Evolutionary conservation across 2,329 filamentous ascomycete genomes (phyloP), one percentile per base, ranked within the genome.

Genomic region (Pseudogymnoascus sp.): DNA sequence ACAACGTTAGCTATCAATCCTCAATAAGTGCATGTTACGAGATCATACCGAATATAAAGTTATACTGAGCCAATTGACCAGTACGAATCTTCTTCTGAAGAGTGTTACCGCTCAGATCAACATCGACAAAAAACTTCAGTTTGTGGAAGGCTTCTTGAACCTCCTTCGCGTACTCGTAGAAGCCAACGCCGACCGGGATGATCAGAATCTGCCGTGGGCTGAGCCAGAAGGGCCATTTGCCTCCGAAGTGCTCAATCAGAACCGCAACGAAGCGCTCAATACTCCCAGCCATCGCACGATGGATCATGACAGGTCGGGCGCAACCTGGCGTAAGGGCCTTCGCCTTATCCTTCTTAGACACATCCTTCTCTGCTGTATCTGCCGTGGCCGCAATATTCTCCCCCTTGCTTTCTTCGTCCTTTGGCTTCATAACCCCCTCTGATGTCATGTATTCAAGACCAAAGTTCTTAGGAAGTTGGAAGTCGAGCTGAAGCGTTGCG

Each of bases 401-500:
- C 16, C 39, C 64, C 68, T 21, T n/a, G 14, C 19, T 69, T n/a
- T 68, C 69, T 62, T 73, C 71, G 25, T 72, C 70, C 67, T 76
- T 76, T n/a, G 73, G 67, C 65, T 77, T 77, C 13, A 73, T 78
- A 68, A 82, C 81, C 63, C 79, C 76, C 73, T 92, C 89, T 41
- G 88, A 86, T 8, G 89, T 92, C 79, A 90, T 87, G 75, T 92
- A 96, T 75, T 93, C 89, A 43, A 97, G 84, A 73, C 90, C 90
- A 78, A 97, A 97, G 76, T 92, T 92, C 71, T 89, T 81, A 1
- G 89, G 89, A 19, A 90, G 84, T 74, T 96, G 90, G 80, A 96
- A 96, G 75, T 96, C 92, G 63, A 96, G 85, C 79, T 98, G 93
- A 70, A 98, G 96, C 11, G 93, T 98, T 70, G 93, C 92, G 73